A percentile compares a stretch with the other conserved stretches of the same genome.
Evolutionary conservation across 2,329 filamentous ascomycete genomes (phyloP).

Genomic region (Trichoderma aggressivum): DNA sequence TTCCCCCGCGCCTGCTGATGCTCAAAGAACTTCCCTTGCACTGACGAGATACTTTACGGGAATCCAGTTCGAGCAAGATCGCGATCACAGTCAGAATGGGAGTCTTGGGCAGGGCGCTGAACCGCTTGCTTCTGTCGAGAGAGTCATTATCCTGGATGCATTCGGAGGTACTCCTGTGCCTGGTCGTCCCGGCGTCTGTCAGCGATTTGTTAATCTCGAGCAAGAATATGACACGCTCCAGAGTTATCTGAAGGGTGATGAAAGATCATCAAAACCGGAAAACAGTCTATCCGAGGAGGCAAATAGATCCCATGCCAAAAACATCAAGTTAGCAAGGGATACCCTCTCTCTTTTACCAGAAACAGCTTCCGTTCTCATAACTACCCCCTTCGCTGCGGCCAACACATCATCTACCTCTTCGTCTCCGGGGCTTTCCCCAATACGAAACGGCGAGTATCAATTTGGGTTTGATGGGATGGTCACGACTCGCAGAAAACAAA

Average conservation of each 20-base stretch:
- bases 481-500: conserved; percentile 57
- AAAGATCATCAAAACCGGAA: conserved; percentile 30
- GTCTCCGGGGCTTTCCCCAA: conserved; percentile 36
- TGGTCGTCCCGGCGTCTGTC: conserved; percentile 35
- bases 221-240: conserved; percentile 77
- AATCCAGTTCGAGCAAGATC: conserved; percentile 44
- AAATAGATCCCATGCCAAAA: conserved; percentile 55
- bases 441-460: conserved; percentile 49
- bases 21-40: conserved; percentile 67
- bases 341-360: conserved; percentile 74
- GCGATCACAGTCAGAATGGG: background rate
- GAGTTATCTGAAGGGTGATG: conserved; percentile 50
- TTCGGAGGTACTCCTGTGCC: conserved; percentile 77
- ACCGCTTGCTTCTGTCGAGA: conserved; percentile 65
- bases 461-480: conserved; percentile 48
- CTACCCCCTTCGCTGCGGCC: conserved; percentile 80
- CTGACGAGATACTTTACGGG: conserved; percentile 74
- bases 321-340: conserved; percentile 68
- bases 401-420: conserved; percentile 27
- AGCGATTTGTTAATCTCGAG: conserved; percentile 81
- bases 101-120: conserved; percentile 31
- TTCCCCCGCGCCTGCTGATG: conserved; percentile 39
- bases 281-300: conserved; percentile 29
- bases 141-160: conserved; percentile 84
- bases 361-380: conserved; percentile 82